Percentiles rank a stretch among this genome's conserved stretches.
These are phyloP conservation scores for Trametes coccinea DNA, from an alignment of 768 basidiomycete genomes.

Conservation along the genomic window DNA sequence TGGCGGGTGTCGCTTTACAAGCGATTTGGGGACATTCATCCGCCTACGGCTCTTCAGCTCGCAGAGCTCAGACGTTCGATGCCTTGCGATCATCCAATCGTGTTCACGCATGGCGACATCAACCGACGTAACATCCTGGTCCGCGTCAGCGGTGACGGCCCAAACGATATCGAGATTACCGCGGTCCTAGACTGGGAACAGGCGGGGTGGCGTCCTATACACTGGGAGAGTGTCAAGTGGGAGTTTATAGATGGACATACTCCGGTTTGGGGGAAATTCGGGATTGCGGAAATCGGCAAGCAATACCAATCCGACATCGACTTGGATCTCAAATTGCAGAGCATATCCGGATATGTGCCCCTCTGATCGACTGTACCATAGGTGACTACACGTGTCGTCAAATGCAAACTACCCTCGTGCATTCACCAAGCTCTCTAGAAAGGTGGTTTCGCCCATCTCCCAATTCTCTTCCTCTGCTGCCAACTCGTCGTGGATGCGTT, in stretches of 20 bases:
- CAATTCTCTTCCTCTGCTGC: background rate
- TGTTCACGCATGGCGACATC: conserved; percentile 21
- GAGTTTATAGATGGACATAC: background rate
- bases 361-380: background rate
- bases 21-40: background rate
- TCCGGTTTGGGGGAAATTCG: background rate
- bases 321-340: background rate
- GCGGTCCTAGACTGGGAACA: conserved; percentile 18
- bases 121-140: conserved; percentile 15
- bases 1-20: conserved; percentile 2
- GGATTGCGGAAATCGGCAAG: background rate
- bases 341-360: background rate
- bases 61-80: background rate
- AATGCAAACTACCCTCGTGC: background rate
- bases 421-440: background rate
- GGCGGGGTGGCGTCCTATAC: conserved; percentile 18
- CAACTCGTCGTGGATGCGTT: background rate
- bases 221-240: conserved; percentile 19
- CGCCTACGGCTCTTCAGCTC: conserved; percentile 1
- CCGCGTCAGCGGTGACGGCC: background rate
- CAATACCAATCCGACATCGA: background rate
- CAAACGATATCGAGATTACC: conserved; percentile 8
- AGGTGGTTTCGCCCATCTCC: background rate
- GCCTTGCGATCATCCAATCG: conserved; percentile 8
- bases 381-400: background rate